Base-by-base conservation (phyloP, 2,329 filamentous ascomycete species). In the Fusarium humuli region DNA sequence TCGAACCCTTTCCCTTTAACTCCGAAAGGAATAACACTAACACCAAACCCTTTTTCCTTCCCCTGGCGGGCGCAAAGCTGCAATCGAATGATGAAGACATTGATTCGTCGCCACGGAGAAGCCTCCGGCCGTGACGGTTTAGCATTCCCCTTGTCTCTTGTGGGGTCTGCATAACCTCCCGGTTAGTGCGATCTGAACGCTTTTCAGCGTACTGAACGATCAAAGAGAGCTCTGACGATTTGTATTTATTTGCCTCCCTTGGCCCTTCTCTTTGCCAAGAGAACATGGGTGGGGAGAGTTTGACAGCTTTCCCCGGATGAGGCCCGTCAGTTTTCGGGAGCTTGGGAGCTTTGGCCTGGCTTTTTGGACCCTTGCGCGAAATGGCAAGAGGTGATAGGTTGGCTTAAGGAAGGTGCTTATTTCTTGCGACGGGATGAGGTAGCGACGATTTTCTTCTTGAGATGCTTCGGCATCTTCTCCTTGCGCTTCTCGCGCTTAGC, bases 401-500 rank as follows among this genome's bases (percentile, higher is more conserved):
- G 34, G 25, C 13, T 53, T 22, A 12, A 27, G n/a, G 3, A 12
- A 27, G n/a, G 3, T 42, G 52, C 78, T 76, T 83, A 87, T 78
- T 87, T 91, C 83, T 92, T 91, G 76, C 87, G 88, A 72, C 88
- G 84, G 59, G 88, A 84, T 18, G 86, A 85, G 68, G 84, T 84
- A 59, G 86, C 87, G 27, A 97, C 88, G 61, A 97, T 81, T 78
- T 92, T 93, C 85, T 98, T 98, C 87, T 99, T 99, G 34, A 97
- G 72, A 78, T 97, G 90, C 83, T 99, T 99, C 1, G 96, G 95
- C 82, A 99, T 97, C 85, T 99, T 99, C 6, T 93, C 92, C 80
- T 95, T 93, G 65, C 96, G 86, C 84, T 97, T 94, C 80, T 98
- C 94, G 37, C 94, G 90, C 83, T 97, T 98, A 76, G 94, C 95